Evolutionary conservation across 495 filamentous ascomycete species (phyloP).

Genomic region (Neurospora sp.): DNA sequence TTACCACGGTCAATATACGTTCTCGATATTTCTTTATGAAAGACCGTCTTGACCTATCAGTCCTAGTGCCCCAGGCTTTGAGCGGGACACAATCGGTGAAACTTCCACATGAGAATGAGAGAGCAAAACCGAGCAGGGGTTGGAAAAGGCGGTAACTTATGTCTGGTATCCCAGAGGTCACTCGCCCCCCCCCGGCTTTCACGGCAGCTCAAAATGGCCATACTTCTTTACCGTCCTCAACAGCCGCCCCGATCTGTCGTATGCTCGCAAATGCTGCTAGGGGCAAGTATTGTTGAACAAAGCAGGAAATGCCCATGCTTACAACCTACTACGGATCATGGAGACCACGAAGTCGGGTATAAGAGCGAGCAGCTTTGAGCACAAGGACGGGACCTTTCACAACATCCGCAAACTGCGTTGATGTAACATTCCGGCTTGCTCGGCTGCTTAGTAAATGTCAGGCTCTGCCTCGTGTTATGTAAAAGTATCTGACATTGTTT

Average conservation of each 20-base stretch:
- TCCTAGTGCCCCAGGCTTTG: background rate
- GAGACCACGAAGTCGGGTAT: background rate
- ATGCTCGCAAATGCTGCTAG: background rate
- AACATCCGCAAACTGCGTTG: background rate
- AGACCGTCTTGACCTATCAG: background rate
- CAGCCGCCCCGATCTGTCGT: background rate
- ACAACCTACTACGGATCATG: background rate
- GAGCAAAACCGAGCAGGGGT: background rate
- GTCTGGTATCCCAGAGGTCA: background rate
- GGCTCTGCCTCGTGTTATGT: background rate
- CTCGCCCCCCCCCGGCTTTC: background rate
- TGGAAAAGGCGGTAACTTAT: background rate
- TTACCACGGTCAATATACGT: background rate
- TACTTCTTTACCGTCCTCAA: background rate
- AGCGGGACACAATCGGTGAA: background rate
- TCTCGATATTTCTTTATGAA: background rate
- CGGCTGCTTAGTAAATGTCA: background rate
- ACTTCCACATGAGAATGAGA: background rate
- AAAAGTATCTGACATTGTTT: background rate
- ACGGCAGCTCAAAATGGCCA: background rate
- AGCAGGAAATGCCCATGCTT: background rate
- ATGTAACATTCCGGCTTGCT: background rate
- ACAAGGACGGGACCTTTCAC: background rate
- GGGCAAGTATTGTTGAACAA: background rate
- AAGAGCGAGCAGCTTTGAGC: background rate